Evolutionary conservation across 208 protist genomes (phyloP), one percentile per base, ranked within the genome.

Genomic region (Acanthamoeba royreba): DNA sequence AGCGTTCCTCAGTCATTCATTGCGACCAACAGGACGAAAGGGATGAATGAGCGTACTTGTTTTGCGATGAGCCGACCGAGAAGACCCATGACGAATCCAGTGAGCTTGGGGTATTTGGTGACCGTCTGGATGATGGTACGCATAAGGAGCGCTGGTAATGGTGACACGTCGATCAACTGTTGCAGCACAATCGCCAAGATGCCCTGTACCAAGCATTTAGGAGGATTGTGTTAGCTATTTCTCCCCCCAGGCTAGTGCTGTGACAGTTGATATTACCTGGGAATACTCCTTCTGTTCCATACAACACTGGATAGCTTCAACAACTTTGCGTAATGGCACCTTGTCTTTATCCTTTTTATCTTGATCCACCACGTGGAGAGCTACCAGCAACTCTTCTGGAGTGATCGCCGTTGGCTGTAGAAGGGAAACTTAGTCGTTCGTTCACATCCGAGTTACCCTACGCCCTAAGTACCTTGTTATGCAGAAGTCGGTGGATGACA

Each of bases 381-480:
- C 72, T n/a, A 83, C 72, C 72, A 83, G n/a, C 35, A 83, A 40
- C n/a, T 83, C 72, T 40, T 83, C 72, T 8, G 72, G 72, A 5
- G 72, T 83, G 35, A 83, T 83, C 4, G 33, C 5, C 8, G 72
- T 83, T 19, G 72, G 72, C 72, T 49, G 72, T 8, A 31, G n/a
- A 22, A 58, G 49, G 49, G 15, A n/a, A n/a, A n/a, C n/a, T n/a
- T n/a, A n/a, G n/a, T n/a, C n/a, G n/a, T n/a, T n/a, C n/a, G n/a
- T n/a, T n/a, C n/a, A n/a, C n/a, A n/a, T n/a, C n/a, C n/a, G n/a
- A n/a, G n/a, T n/a, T n/a, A n/a, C n/a, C n/a, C n/a, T n/a, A n/a
- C n/a, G n/a, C n/a, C n/a, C n/a, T n/a, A n/a, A n/a, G n/a, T n/a
- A 69, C 58, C 58, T 86, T 86, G 40, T 91, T 91, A 38, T 91